These are phyloP conservation scores for Mariannaea elegans DNA, from an alignment of 2,329 filamentous ascomycete genomes.

Conservation along the genomic window DNA sequence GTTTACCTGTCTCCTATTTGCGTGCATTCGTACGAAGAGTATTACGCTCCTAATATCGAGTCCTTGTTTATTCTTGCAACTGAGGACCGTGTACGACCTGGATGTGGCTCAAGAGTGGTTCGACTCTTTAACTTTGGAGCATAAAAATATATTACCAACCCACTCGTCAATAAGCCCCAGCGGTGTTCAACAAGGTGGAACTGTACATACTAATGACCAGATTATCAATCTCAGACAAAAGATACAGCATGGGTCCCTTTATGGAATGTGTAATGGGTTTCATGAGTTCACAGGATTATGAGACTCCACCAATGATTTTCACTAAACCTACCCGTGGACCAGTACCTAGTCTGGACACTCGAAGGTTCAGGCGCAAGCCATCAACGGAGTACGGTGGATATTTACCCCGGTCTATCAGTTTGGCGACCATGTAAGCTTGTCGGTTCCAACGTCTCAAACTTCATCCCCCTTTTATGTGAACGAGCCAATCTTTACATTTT, in stretches of 20 bases:
- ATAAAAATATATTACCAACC: neutral
- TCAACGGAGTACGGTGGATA: constrained; percentile 32
- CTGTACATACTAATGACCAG: too few relatives aligned
- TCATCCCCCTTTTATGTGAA: constrained; percentile 32
- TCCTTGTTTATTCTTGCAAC: too few relatives aligned
- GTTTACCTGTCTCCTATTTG: too few relatives aligned
- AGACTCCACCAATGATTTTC: constrained; percentile 23
- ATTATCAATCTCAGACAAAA: constrained; percentile 15
- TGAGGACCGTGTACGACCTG: too few relatives aligned
- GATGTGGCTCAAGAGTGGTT: neutral
- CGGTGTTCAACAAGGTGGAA: neutral
- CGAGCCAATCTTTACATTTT: constrained; percentile 16
- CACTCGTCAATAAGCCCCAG: neutral
- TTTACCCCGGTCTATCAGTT: constrained; percentile 31
- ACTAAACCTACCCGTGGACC: too few relatives aligned
- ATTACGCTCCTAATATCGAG: too few relatives aligned
- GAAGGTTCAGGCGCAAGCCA: too few relatives aligned
- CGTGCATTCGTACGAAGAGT: too few relatives aligned
- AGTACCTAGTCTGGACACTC: too few relatives aligned
- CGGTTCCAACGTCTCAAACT: constrained; percentile 26
- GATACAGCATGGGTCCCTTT: constrained; percentile 6
- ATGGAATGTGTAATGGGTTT: constrained; percentile 11
- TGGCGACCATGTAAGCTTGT: constrained; percentile 25
- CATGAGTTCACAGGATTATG: neutral
- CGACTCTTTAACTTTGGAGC: constrained; percentile 1